Percentiles rank a stretch among this genome's conserved stretches.
These are phyloP conservation scores for Metschnikowia reukaufii DNA, from an alignment of 805 yeast species.

Conservation along the genomic window DNA sequence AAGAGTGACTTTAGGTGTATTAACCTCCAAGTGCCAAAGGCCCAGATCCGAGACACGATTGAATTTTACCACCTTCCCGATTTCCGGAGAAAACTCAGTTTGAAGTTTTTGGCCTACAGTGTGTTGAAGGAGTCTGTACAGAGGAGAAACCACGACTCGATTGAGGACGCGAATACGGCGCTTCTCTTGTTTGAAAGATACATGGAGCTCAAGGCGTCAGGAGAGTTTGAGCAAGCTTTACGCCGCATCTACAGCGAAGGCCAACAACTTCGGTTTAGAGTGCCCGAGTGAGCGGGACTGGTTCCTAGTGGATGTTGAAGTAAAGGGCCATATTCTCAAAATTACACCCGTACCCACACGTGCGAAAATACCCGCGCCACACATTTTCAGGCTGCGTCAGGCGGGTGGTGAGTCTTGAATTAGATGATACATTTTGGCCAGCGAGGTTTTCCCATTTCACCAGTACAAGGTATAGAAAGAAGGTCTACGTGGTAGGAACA, in stretches of 20 bases:
- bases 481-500: too few species aligned
- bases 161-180: slow-evolving; percentile 93
- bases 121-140: slow-evolving; percentile 77
- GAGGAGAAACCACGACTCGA: slow-evolving; percentile 92
- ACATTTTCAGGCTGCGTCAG: background rate
- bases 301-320: background rate
- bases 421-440: too few species aligned
- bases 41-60: slow-evolving; percentile 88
- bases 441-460: too few species aligned
- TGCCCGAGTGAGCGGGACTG: slow-evolving; percentile 32
- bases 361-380: background rate
- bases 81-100: slow-evolving; percentile 73
- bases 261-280: slow-evolving; percentile 51
- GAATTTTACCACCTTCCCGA: slow-evolving; percentile 73
- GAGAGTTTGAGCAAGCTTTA: slow-evolving; percentile 60
- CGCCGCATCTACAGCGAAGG: slow-evolving; percentile 74
- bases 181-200: slow-evolving; percentile 72
- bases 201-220: slow-evolving; percentile 55
- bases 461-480: too few species aligned
- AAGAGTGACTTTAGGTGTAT: slow-evolving; percentile 90
- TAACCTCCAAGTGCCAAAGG: slow-evolving; percentile 81
- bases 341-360: background rate
- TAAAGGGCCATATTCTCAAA: background rate
- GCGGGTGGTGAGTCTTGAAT: background rate
- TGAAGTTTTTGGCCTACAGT: slow-evolving; percentile 83